Evolutionary conservation across 1,139 yeast species (phyloP).

Genomic region (Sugiyamaella pinicola): DNA sequence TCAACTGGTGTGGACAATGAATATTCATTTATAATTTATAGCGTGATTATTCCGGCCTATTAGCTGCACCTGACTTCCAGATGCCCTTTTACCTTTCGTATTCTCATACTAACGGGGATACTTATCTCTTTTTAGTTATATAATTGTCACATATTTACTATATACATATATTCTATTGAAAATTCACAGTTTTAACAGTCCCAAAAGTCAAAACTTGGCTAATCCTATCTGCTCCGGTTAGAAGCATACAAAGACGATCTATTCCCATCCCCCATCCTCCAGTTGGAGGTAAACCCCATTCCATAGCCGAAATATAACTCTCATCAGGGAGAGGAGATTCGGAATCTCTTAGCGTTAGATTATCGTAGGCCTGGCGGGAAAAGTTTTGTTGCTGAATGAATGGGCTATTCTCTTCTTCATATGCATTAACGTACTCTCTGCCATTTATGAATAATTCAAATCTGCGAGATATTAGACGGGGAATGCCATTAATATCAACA

Average conservation of each 20-base stretch:
- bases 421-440: constrained; percentile 86
- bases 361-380: constrained; percentile 24
- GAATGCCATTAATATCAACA: constrained; percentile 36
- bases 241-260: constrained; percentile 82
- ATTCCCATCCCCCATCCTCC: constrained; percentile 98
- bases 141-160: neutral
- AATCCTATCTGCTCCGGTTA: constrained; percentile 65
- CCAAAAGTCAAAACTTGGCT: constrained; percentile 87
- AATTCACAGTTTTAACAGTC: constrained; percentile 64
- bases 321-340: constrained; percentile 75
- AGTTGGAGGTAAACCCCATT: constrained; percentile 94
- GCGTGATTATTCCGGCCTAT: no score
- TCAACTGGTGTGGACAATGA: no score
- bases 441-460: constrained; percentile 85
- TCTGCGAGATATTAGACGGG: constrained; percentile 58
- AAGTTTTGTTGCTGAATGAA: constrained; percentile 58
- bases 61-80: no score
- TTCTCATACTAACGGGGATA: no score
- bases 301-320: constrained; percentile 71
- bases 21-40: no score
- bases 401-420: constrained; percentile 95
- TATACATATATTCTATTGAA: constrained; percentile 29
- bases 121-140: no score
- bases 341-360: constrained; percentile 45
- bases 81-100: no score